phyloP scores from a whole-genome alignment of 257 asterid species.

The Perilla frutescens region DNA sequence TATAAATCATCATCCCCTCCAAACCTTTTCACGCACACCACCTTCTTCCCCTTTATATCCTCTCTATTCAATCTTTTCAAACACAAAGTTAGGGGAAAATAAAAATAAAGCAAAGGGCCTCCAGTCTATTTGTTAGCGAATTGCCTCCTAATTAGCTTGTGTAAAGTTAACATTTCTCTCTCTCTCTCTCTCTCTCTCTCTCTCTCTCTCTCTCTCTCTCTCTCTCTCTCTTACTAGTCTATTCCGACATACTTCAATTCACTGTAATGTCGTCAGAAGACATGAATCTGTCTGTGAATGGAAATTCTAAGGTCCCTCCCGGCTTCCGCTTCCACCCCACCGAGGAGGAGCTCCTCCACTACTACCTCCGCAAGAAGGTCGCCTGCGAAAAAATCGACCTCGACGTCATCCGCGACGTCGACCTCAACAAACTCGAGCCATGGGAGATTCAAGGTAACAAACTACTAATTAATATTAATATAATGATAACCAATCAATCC shows the following conservation, averaged over 20 bases:
- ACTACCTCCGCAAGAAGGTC: conserved; percentile 83
- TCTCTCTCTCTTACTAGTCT: neutral
- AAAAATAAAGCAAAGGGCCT: no score
- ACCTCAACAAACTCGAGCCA: conserved; percentile 93
- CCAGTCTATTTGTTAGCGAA: no score
- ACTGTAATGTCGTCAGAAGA: conserved; percentile 36
- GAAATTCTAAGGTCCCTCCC: conserved; percentile 85
- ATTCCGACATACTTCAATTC: neutral
- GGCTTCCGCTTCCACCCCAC: conserved; percentile 97
- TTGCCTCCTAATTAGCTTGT: no score
- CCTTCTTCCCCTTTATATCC: conserved; percentile 16
- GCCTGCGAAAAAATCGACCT: conserved; percentile 75
- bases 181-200: neutral
- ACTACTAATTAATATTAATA: neutral
- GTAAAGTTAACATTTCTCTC: no score
- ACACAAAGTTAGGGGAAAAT: neutral
- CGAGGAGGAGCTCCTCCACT: conserved; percentile 88
- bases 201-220: neutral
- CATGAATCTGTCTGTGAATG: conserved; percentile 81
- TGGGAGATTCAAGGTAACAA: conserved; percentile 89
- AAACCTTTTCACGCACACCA: conserved; percentile 40
- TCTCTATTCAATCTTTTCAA: conserved; percentile 18
- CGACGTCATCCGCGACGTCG: conserved; percentile 87
- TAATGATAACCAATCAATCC: no score
- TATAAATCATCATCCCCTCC: conserved; percentile 60